Evolutionary conservation across 2,329 filamentous ascomycete species (phyloP).

Genomic region (Fusarium succisae): DNA sequence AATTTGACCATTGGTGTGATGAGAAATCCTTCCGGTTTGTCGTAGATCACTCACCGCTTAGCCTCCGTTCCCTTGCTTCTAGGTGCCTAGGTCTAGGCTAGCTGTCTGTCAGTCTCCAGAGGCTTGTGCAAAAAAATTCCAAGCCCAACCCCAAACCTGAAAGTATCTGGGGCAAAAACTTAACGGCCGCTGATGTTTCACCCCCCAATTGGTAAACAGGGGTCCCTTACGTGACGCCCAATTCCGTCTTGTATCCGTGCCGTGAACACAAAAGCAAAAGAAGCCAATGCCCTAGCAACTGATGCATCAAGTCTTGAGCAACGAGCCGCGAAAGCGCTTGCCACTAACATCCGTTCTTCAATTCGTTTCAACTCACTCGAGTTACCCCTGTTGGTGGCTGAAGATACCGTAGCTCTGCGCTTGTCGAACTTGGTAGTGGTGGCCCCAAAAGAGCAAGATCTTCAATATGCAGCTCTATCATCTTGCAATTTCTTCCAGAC

Average conservation of each 20-base stretch:
- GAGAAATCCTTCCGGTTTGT: not conserved
- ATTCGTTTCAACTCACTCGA: not conserved
- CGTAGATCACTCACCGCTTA: constrained; percentile 24
- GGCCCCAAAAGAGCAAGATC: constrained; percentile 21
- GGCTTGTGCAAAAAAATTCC: not conserved
- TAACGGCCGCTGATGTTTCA: not conserved
- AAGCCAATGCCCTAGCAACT: constrained; percentile 1
- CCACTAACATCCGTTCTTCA: constrained; percentile 12
- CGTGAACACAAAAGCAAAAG: not conserved
- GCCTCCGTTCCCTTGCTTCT: not conserved
- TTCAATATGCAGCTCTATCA: constrained; percentile 11
- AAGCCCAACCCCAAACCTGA: not conserved
- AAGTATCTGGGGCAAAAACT: constrained; percentile 5
- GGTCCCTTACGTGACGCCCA: not conserved
- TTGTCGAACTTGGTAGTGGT: not conserved
- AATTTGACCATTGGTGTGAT: not conserved
- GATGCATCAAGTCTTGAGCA: constrained; percentile 9
- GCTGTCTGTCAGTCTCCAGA: not conserved
- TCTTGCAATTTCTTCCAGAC: not conserved
- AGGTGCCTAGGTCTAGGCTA: not conserved
- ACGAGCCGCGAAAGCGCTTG: constrained; percentile 2
- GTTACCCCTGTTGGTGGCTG: constrained; percentile 9
- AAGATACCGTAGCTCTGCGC: not conserved
- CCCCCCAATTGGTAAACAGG: not conserved
- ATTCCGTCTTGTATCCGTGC: constrained; percentile 8